Percentiles rank a stretch among this genome's conserved stretches.
Evolutionary conservation across 805 yeast species (phyloP).

Genomic region (Metschnikowia sp.): DNA sequence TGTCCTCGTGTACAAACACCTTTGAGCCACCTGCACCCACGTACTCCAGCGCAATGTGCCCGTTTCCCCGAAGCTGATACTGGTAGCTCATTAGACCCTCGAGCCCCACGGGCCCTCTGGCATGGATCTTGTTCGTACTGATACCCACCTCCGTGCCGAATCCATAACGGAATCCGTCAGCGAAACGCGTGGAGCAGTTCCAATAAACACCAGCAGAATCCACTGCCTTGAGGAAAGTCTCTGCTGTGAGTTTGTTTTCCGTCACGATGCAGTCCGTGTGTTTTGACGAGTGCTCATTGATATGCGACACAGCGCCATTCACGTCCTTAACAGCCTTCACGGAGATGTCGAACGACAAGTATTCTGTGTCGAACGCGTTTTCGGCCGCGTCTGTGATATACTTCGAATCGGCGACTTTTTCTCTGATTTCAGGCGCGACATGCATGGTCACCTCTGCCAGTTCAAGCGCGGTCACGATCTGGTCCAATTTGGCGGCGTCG

Average conservation of each 20-base stretch:
- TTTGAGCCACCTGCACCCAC: slow-evolving; percentile 88
- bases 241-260: slow-evolving; percentile 66
- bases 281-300: slow-evolving; percentile 88
- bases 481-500: slow-evolving; percentile 17
- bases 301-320: slow-evolving; percentile 76
- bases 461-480: slow-evolving; percentile 41
- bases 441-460: slow-evolving; percentile 73
- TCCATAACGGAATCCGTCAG: slow-evolving; percentile 98
- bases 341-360: slow-evolving; percentile 77
- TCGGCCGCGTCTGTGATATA: slow-evolving; percentile 49
- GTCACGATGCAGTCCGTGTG: slow-evolving; percentile 95
- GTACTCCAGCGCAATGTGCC: slow-evolving; percentile 90
- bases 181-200: slow-evolving; percentile 96
- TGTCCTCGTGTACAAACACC: slow-evolving; percentile 70
- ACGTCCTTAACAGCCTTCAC: slow-evolving; percentile 59
- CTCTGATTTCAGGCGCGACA: slow-evolving; percentile 51
- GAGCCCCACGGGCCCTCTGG: slow-evolving; percentile 97
- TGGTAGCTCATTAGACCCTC: slow-evolving; percentile 97
- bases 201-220: slow-evolving; percentile 97
- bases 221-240: slow-evolving; percentile 72
- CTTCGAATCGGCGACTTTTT: slow-evolving; percentile 18
- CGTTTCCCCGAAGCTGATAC: slow-evolving; percentile 86
- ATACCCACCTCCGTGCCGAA: slow-evolving; percentile 99
- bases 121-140: slow-evolving; percentile 94
- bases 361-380: slow-evolving; percentile 79